Conservation (phyloP, 345 rosid genomes). For the Ceriops decandra region DNA sequence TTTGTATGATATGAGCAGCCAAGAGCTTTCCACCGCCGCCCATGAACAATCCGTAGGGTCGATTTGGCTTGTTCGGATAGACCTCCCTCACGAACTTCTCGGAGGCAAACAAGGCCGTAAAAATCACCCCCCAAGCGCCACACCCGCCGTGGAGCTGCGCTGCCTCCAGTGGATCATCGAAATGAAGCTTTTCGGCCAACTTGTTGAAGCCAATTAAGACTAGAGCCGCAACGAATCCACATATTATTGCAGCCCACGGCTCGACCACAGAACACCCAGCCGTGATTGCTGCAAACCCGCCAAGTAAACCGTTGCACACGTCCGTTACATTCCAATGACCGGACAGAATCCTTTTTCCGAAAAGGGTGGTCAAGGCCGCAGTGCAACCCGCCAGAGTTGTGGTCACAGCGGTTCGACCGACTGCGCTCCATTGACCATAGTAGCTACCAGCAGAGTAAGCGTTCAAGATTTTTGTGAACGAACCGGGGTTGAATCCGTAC, state of each 20-base stretch:
- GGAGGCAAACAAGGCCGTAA: slow-evolving; percentile 71
- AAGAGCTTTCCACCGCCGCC: slow-evolving; percentile 82
- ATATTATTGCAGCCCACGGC: slow-evolving; percentile 87
- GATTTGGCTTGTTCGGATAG: slow-evolving; percentile 32
- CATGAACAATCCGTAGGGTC: slow-evolving; percentile 70
- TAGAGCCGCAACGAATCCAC: slow-evolving; percentile 74
- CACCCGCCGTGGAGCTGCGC: slow-evolving; percentile 94
- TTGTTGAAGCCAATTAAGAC: slow-evolving; percentile 75
- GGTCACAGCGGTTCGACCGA: slow-evolving; percentile 87
- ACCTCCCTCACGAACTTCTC: slow-evolving; percentile 52
- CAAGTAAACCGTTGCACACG: slow-evolving; percentile 86
- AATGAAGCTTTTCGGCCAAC: slow-evolving; percentile 51
- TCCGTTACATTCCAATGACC: slow-evolving; percentile 94
- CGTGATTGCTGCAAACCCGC: slow-evolving; percentile 89
- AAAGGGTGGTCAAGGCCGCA: slow-evolving; percentile 86
- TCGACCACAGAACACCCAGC: slow-evolving; percentile 82
- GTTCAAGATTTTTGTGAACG: slow-evolving; percentile 45
- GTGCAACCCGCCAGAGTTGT: slow-evolving; percentile 87
- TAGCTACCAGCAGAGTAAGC: slow-evolving; percentile 29
- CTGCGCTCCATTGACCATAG: slow-evolving; percentile 79
- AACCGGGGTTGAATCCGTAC: slow-evolving; percentile 79
- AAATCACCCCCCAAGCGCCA: slow-evolving; percentile 82
- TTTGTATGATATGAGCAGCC: slow-evolving; percentile 74
- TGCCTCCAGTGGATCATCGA: slow-evolving; percentile 78
- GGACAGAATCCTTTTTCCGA: slow-evolving; percentile 60